Base-by-base conservation (phyloP, 352 stramenopile genomes). In the Pythium oligandrum region DNA sequence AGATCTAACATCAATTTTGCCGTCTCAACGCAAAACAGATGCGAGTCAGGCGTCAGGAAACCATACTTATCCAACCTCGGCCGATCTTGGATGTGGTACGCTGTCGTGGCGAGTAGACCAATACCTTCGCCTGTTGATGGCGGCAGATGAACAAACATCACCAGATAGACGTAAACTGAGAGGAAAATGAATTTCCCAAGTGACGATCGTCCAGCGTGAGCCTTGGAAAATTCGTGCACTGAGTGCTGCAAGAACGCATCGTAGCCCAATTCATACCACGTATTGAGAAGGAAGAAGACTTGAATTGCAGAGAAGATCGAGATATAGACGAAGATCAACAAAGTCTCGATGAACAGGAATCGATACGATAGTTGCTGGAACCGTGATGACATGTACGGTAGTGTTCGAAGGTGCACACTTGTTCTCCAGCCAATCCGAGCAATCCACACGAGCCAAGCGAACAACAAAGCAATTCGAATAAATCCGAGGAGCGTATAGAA, bases 281-380 rank as follows among this genome's bases (percentile, higher is more conserved):
- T 77, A 53, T 79, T 63, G 1, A 70, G 43, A 1, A 94, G 68
- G 8, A 70, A 62, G 12, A 88, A 84, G 26, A 89, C 71, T 59
- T 93, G 78, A 1, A 90, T 50, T 8, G 70, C 57, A n/a, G 75
- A 89, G 26, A 89, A 65, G 31, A 88, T 58, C 30, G 88, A 53
- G 4, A 86, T 76, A 61, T 93, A 88, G 33, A 89, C 57, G 26
- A 91, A 64, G 54, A 96, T 80, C 6, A 94, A 47, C 17, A 90
- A 49, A 6, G 78, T 87, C 61, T 92, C 75, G 3, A 94, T 59
- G 12, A 87, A 75, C 10, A 94, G 53, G 53, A 94, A 96, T 9
- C 86, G 81, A 54, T 90, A 96, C 40, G 84, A 94, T 5, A 96
- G 64, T 48, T 96, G 86, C 64, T 93, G 81, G 45, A 86, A 90